A percentile compares a stretch with the other conserved stretches of the same genome.
These are phyloP conservation scores for Microbotryum violaceum DNA, from an alignment of 1,284 basidiomycete genomes.

Conservation along the genomic window DNA sequence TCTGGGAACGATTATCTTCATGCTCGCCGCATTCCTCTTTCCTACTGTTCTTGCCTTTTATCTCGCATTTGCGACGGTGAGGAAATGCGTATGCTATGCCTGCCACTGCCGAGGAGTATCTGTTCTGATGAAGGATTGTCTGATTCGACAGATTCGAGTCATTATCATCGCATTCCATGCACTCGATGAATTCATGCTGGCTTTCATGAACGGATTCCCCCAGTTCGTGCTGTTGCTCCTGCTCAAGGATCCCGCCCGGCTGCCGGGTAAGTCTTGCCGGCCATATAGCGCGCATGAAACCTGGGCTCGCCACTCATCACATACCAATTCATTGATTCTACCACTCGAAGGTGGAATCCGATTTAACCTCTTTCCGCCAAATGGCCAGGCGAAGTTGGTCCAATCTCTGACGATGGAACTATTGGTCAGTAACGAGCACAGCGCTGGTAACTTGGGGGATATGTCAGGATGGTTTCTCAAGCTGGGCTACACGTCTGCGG, in stretches of 20 bases:
- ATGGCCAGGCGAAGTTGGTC: not conserved
- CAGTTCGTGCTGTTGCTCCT: conserved; percentile 79
- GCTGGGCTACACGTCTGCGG: not conserved
- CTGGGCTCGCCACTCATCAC: not conserved
- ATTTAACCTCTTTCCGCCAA: not conserved
- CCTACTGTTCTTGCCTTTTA: conserved; percentile 87
- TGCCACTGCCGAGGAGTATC: not conserved
- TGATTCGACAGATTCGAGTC: conserved; percentile 4
- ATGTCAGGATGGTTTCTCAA: not conserved
- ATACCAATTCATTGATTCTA: not conserved
- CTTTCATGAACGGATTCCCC: conserved; percentile 82
- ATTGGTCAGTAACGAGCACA: not conserved
- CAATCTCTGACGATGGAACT: conserved; percentile 14
- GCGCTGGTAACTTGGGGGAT: too few species aligned
- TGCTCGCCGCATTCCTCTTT: conserved; percentile 77
- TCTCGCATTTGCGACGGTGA: conserved; percentile 64
- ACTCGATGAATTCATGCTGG: conserved; percentile 56
- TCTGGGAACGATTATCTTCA: conserved; percentile 91
- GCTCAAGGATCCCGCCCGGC: conserved; percentile 71
- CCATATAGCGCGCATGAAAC: not conserved
- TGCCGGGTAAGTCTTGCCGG: conserved; percentile 58
- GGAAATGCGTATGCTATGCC: conserved; percentile 32
- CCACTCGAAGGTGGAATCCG: conserved; percentile 1
- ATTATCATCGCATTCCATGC: conserved; percentile 55
- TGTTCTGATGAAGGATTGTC: not conserved